A percentile compares a stretch with the other conserved stretches of the same genome.
Evolutionary conservation across 2,329 filamentous ascomycete genomes (phyloP).

Genomic region (Herpotrichia juniperi): DNA sequence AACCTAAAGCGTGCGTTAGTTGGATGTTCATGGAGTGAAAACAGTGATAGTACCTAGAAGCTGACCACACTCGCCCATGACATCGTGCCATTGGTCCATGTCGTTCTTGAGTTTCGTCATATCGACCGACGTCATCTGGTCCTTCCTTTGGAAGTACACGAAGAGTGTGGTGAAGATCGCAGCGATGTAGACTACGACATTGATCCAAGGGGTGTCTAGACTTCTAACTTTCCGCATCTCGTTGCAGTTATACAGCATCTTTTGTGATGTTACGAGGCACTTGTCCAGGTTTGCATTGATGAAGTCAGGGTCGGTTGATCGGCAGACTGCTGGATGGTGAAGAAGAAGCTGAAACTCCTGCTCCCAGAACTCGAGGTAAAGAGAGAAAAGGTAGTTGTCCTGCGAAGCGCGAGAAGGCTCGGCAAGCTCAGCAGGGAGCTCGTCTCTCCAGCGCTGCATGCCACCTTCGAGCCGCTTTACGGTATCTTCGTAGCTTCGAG

Average conservation of each 20-base stretch:
- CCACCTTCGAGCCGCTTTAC: slow-evolving; percentile 71
- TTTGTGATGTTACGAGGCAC: slow-evolving; percentile 69
- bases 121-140: slow-evolving; percentile 63
- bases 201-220: slow-evolving; percentile 80
- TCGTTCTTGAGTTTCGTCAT: slow-evolving; percentile 67
- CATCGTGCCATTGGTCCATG: slow-evolving; percentile 72
- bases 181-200: slow-evolving; percentile 72
- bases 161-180: slow-evolving; percentile 77
- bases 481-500: slow-evolving; percentile 67
- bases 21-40: background rate
- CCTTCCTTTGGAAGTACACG: slow-evolving; percentile 70
- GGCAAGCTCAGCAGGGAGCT: slow-evolving; percentile 66
- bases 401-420: slow-evolving; percentile 52
- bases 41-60: slow-evolving; percentile 65
- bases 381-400: slow-evolving; percentile 55
- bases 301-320: slow-evolving; percentile 62
- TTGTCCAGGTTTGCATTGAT: slow-evolving; percentile 60
- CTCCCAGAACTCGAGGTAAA: slow-evolving; percentile 58
- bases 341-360: slow-evolving; percentile 58
- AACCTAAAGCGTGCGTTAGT: slow-evolving; percentile 42
- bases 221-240: slow-evolving; percentile 68
- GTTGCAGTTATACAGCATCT: slow-evolving; percentile 66
- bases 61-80: slow-evolving; percentile 70
- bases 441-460: slow-evolving; percentile 66
- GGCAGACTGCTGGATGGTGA: slow-evolving; percentile 60